phyloP scores from a whole-genome alignment of 306 rosid genomes.

The Malus orientalis region DNA sequence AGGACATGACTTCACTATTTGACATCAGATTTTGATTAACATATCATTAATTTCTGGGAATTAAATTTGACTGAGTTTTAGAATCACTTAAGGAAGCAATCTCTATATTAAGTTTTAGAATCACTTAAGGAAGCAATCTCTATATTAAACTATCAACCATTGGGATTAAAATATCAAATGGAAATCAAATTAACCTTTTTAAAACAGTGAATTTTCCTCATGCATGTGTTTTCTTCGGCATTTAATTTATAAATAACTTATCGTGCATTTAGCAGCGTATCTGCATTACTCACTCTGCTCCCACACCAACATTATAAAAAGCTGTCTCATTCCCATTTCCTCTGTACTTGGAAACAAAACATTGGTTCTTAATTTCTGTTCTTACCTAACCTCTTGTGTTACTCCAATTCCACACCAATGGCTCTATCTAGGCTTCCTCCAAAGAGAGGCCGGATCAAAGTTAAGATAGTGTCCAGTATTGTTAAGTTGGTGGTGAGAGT shows the following conservation, averaged over 20 bases:
- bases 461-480: conserved; percentile 27
- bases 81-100: background rate
- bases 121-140: background rate
- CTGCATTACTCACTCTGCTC: background rate
- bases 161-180: background rate
- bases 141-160: background rate
- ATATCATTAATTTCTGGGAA: background rate
- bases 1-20: background rate
- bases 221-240: background rate
- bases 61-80: background rate
- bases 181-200: background rate
- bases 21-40: background rate
- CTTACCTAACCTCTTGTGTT: background rate
- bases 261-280: background rate
- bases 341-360: background rate
- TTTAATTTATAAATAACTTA: background rate
- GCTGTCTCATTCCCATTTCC: background rate
- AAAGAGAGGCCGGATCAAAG: conserved; percentile 59
- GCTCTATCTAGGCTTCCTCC: conserved; percentile 37
- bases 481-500: conserved; percentile 10
- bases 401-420: conserved; percentile 20
- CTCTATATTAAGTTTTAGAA: background rate
- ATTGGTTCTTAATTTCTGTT: background rate
- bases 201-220: background rate
- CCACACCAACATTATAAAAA: background rate